Conservation (phyloP, 208 protist genomes). For the Leishmania braziliensis region DNA sequence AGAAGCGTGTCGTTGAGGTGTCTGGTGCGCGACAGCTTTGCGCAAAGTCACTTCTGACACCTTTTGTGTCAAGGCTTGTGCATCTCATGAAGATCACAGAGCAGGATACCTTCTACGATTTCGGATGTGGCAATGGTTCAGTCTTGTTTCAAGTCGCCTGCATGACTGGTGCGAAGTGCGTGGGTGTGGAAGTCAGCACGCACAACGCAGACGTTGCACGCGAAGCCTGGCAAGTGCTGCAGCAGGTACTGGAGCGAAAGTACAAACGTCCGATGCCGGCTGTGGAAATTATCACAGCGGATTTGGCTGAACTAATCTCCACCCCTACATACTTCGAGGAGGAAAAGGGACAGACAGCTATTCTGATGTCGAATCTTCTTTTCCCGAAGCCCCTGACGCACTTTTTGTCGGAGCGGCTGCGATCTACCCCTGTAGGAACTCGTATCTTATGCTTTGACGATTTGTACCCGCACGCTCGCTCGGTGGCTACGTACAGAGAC, state of each 20-base stretch:
- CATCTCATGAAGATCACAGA: conserved; percentile 45
- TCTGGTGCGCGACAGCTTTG: conserved; percentile 66
- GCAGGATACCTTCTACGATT: conserved; percentile 75
- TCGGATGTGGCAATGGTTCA: conserved; percentile 84
- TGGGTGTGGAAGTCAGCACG: conserved; percentile 80
- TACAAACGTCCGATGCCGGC: conserved; percentile 47
- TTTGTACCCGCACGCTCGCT: conserved; percentile 73
- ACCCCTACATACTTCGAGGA: conserved; percentile 41
- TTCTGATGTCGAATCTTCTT: conserved; percentile 82
- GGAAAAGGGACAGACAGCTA: conserved; percentile 49
- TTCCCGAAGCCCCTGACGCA: conserved; percentile 73
- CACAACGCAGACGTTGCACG: conserved; percentile 67
- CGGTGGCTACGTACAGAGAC: conserved; percentile 60
- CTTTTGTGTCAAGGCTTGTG: conserved; percentile 75
- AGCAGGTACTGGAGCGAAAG: conserved; percentile 39
- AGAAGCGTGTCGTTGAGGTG: conserved; percentile 78
- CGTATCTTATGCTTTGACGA: conserved; percentile 85
- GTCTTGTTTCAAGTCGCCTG: conserved; percentile 84
- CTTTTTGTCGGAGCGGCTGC: conserved; percentile 73
- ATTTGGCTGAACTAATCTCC: conserved; percentile 59
- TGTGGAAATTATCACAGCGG: conserved; percentile 70
- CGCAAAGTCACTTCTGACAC: conserved; percentile 84
- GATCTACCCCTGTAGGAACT: conserved; percentile 46
- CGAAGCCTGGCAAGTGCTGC: conserved; percentile 55
- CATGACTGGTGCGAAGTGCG: conserved; percentile 67